phyloP scores from a whole-genome alignment of 352 stramenopile species.

The Aphanomyces astaci region DNA sequence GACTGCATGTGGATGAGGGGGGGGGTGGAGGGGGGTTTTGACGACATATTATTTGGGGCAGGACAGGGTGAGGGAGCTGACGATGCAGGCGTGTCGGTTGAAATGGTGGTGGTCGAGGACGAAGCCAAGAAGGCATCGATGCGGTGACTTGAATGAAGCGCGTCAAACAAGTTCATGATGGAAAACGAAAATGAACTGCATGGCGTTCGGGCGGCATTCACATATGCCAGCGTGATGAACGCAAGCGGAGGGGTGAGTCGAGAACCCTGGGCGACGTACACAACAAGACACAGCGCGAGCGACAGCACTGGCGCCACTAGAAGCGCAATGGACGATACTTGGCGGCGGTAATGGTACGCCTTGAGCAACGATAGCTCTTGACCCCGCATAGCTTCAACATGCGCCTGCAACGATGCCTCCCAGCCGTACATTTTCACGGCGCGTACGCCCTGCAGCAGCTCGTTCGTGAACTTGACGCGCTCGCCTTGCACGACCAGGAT shows the following conservation, averaged over 20 bases:
- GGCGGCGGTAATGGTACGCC: conserved; percentile 40
- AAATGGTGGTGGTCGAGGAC: too few species aligned
- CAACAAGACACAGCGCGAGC: background rate
- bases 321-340: background rate
- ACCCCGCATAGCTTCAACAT: conserved; percentile 34
- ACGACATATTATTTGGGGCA: background rate
- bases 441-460: conserved; percentile 87
- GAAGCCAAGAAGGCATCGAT: conserved; percentile 30
- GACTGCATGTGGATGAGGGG: background rate
- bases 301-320: background rate
- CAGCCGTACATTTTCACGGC: conserved; percentile 88
- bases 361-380: conserved; percentile 38
- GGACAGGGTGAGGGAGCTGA: background rate
- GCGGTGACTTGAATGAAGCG: conserved; percentile 28
- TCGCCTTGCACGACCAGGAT: conserved; percentile 26
- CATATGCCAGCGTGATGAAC: conserved; percentile 42
- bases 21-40: background rate
- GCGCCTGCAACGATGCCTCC: conserved; percentile 37
- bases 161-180: conserved; percentile 37
- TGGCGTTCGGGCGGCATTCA: conserved; percentile 40
- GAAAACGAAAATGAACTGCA: conserved; percentile 47
- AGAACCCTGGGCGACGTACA: conserved; percentile 33
- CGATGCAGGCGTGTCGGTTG: background rate
- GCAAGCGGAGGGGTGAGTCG: conserved; percentile 47
- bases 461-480: conserved; percentile 90